Conservation (phyloP, 345 rosid species). For the Gossypium raimondii region DNA sequence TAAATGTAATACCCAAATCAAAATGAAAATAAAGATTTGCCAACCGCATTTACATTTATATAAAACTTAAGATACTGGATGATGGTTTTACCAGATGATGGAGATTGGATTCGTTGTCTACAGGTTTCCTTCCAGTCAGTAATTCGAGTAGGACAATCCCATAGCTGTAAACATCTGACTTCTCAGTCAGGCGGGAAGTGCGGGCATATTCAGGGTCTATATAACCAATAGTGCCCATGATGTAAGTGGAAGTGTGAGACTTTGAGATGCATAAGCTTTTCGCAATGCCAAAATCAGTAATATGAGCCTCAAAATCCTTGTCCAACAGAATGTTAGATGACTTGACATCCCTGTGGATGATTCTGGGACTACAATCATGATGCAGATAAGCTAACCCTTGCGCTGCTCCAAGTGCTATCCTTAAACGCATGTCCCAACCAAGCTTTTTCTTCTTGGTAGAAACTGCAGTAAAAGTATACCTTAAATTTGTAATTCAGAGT, state of each 20-base stretch:
- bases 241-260: slow-evolving; percentile 72
- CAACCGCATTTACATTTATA: background rate
- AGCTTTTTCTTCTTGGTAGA: slow-evolving; percentile 75
- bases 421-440: slow-evolving; percentile 77
- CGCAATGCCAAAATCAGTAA: slow-evolving; percentile 97
- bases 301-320: slow-evolving; percentile 84
- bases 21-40: background rate
- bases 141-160: slow-evolving; percentile 88
- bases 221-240: slow-evolving; percentile 97
- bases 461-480: slow-evolving; percentile 35
- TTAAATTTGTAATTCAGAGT: background rate
- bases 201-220: slow-evolving; percentile 98
- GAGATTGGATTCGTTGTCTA: slow-evolving; percentile 85
- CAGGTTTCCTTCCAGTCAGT: slow-evolving; percentile 88
- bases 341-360: slow-evolving; percentile 87
- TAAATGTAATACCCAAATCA: background rate
- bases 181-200: slow-evolving; percentile 87
- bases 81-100: slow-evolving; percentile 62
- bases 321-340: slow-evolving; percentile 84
- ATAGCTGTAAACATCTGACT: slow-evolving; percentile 87
- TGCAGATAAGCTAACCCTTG: slow-evolving; percentile 91
- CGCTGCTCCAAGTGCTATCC: slow-evolving; percentile 91
- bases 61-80: background rate
- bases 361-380: slow-evolving; percentile 94
- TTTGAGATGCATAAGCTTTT: slow-evolving; percentile 77